Percentiles rank a stretch among this genome's conserved stretches.
Conservation (phyloP, 2,329 filamentous ascomycete species). For the Trichoderma sp. region DNA sequence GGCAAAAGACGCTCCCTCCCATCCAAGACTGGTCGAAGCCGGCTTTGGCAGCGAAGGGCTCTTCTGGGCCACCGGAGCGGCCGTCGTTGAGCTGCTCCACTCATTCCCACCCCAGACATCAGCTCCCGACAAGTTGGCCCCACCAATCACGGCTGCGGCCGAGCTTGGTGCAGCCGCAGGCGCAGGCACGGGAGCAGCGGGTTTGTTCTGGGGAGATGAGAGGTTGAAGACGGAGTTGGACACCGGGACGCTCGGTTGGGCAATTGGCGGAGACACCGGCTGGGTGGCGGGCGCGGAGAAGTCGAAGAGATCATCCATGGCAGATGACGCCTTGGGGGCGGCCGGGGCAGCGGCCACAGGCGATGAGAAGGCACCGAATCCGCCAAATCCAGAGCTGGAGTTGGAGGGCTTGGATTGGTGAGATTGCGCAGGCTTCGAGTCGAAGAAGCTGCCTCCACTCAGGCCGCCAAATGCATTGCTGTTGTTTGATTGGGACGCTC, state of each 20-base stretch:
- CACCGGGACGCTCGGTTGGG: conserved; percentile 40
- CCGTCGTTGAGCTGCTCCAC: conserved; percentile 58
- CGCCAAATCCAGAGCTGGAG: conserved; percentile 63
- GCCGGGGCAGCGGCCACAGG: conserved; percentile 40
- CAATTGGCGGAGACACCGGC: conserved; percentile 44
- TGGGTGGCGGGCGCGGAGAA: conserved; percentile 57
- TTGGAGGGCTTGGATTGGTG: conserved; percentile 54
- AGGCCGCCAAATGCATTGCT: conserved; percentile 49
- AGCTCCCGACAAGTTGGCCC: conserved; percentile 46
- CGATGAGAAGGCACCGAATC: conserved; percentile 61
- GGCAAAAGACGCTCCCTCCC: conserved; percentile 55
- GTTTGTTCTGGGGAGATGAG: conserved; percentile 52
- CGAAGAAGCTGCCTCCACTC: conserved; percentile 81
- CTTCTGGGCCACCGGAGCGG: conserved; percentile 57
- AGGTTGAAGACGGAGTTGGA: conserved; percentile 78
- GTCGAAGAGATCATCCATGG: conserved; percentile 80
- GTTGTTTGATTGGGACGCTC: conserved; percentile 33
- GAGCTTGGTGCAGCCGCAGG: conserved; percentile 29
- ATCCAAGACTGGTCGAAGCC: conserved; percentile 61
- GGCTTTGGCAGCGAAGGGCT: conserved; percentile 49
- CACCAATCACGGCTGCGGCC: conserved; percentile 38
- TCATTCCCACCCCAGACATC: conserved; percentile 87
- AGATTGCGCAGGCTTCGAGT: conserved; percentile 63
- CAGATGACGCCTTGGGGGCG: conserved; percentile 45
- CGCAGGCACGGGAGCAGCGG: conserved; percentile 40